Evolutionary conservation across 352 stramenopile species (phyloP).

Genomic region (Globisporangium alternatum): DNA sequence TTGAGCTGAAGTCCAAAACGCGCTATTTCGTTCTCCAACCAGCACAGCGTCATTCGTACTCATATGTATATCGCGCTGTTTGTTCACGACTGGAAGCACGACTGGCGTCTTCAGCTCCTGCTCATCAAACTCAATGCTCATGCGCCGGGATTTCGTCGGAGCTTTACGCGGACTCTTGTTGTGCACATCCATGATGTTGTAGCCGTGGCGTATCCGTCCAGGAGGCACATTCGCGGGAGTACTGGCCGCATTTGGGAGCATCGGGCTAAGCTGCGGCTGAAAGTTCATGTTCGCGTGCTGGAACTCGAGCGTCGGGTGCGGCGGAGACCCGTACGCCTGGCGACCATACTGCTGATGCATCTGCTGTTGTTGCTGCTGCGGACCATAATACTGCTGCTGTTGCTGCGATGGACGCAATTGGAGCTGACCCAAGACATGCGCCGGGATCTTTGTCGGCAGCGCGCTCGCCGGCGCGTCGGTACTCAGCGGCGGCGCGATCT

Average conservation of each 20-base stretch:
- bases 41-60: not conserved
- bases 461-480: not conserved
- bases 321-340: conserved; percentile 5
- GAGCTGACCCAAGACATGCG: not conserved
- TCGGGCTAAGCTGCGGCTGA: conserved; percentile 2
- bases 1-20: not conserved
- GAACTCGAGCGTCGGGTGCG: not conserved
- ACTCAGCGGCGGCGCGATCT: conserved; percentile 11
- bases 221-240: conserved; percentile 7
- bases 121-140: conserved; percentile 10
- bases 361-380: not conserved
- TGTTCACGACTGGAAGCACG: not conserved
- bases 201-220: not conserved
- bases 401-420: conserved; percentile 2
- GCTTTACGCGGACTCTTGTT: conserved; percentile 17
- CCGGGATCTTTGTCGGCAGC: conserved; percentile 5
- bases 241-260: not conserved
- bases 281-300: conserved; percentile 3
- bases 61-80: not conserved
- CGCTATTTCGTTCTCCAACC: not conserved
- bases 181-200: conserved; percentile 15
- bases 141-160: conserved; percentile 6
- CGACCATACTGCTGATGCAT: not conserved
- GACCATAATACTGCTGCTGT: not conserved
- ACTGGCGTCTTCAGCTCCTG: conserved; percentile 12